Base-by-base conservation (phyloP, 2,329 filamentous ascomycete genomes). In the Neofusicoccum parvum region DNA sequence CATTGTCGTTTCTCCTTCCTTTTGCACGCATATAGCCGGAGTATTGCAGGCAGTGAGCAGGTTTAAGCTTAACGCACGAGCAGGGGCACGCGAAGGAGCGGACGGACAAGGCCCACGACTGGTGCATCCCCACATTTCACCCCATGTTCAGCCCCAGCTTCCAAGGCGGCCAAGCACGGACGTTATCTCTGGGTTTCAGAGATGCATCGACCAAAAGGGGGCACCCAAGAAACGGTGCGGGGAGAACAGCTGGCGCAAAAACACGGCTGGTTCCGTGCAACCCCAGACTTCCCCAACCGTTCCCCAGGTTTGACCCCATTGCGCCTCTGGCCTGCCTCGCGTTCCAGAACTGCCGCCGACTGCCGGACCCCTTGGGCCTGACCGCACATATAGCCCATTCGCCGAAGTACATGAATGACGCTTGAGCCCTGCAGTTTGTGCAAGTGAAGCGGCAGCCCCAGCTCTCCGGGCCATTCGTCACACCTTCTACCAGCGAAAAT, bases 401-500 rank as follows among this genome's bases (percentile, higher is more conserved):
- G 15, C 12, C 23, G 34, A n/a, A n/a, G 23, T 36, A 32, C 12
- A 27, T 58, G n/a, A 10, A 39, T 12, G 37, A 45, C 23, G 37
- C 20, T 45, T 41, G 34, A 3, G 11, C 27, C 27, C 6, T 32
- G 39, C 53, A 17, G 39, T 34, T 12, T 9, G 32, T 45, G 23
- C 53, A 41, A 56, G 36, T 41, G 51, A 56, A 12, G 17, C 51
- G 3, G 20, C 36, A 17, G 27, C n/a, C 14, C 15, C 4, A 23
- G 20, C 39, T 34, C 0, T 17, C 6, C 15, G 27, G 14, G 34
- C 41, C 17, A 43, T 17, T 58, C 39, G 39, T 34, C 20, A 10
- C 23, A 23, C 23, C 15, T 32, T 12, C 9, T 34, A 3, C n/a
- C 27, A 36, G 27, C 49, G 48, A 45, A 58, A 23, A 76, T 76